Evolutionary conservation across 78 protist species (phyloP).

Genomic region (Dictyostelium brefeldianum): DNA sequence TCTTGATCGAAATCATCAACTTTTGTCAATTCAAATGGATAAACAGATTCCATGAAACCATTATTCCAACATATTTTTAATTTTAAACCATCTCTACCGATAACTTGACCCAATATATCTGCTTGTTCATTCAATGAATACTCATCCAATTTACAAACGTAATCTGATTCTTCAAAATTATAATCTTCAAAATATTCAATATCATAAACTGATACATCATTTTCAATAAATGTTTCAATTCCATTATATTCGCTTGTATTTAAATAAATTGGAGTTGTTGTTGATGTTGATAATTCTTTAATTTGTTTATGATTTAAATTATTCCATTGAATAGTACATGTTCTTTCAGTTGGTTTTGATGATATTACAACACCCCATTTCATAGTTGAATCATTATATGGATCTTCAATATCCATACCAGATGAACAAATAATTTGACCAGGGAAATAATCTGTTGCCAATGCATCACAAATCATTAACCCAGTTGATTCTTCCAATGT

Average conservation of each 20-base stretch:
- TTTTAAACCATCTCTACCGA: constrained; percentile 38
- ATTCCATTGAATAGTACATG: constrained; percentile 50
- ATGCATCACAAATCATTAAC: constrained; percentile 2
- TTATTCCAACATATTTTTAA: constrained; percentile 37
- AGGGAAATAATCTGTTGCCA: constrained; percentile 78
- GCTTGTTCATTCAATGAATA: background rate
- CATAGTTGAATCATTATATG: background rate
- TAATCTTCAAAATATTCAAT: constrained; percentile 39
- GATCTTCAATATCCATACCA: background rate
- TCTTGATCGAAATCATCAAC: constrained; percentile 28
- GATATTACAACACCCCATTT: constrained; percentile 51
- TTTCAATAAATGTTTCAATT: background rate
- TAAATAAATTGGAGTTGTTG: background rate
- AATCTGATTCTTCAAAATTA: constrained; percentile 75
- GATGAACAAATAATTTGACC: constrained; percentile 30
- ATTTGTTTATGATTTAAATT: background rate
- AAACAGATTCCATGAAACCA: constrained; percentile 15
- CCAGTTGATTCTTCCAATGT: constrained; percentile 4
- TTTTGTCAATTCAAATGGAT: constrained; percentile 27
- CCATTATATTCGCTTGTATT: background rate
- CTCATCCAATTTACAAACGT: constrained; percentile 28
- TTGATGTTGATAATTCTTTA: background rate
- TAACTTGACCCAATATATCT: constrained; percentile 66
- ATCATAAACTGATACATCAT: constrained; percentile 52
- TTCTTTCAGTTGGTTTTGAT: constrained; percentile 26